Percentiles rank a stretch among this genome's conserved stretches.
Evolutionary conservation across 1,139 yeast genomes (phyloP).

Genomic region (Protomyces macrosporus): DNA sequence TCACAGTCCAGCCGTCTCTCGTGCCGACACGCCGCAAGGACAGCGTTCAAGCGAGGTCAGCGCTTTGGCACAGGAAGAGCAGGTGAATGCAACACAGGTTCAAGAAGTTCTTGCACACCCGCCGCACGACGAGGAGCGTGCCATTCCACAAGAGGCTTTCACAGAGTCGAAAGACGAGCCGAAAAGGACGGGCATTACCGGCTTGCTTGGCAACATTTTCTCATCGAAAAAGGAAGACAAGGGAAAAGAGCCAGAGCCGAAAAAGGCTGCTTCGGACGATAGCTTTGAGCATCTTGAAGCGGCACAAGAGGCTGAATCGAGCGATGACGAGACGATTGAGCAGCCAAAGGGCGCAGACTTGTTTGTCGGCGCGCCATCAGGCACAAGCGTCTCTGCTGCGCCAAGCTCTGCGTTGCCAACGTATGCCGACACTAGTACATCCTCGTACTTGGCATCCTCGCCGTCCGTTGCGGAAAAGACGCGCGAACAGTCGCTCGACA

Average conservation of each 20-base stretch:
- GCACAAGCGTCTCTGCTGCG: not conserved
- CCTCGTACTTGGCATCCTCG: not conserved
- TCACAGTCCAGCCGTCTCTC: conserved; percentile 1
- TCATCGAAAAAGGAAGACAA: not conserved
- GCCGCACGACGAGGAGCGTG: conserved; percentile 8
- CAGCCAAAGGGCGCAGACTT: conserved; percentile 15
- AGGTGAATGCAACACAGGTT: not conserved
- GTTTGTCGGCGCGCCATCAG: not conserved
- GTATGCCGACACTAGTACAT: not conserved
- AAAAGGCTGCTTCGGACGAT: not conserved
- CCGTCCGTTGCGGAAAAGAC: not conserved
- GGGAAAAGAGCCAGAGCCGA: not conserved
- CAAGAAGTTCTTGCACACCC: conserved; percentile 7
- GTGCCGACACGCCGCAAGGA: not conserved
- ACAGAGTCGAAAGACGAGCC: too few species aligned
- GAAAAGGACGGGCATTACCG: not conserved
- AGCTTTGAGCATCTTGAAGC: conserved; percentile 1
- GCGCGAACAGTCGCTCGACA: too few species aligned
- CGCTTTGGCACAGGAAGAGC: not conserved
- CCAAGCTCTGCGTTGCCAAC: not conserved
- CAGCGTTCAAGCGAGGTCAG: not conserved
- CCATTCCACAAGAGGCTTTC: not conserved
- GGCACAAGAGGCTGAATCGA: conserved; percentile 16
- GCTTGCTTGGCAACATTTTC: not conserved
- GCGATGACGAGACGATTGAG: conserved; percentile 19